phyloP scores from a whole-genome alignment of 2,329 filamentous ascomycete species.

The Pseudogymnoascus sp. region DNA sequence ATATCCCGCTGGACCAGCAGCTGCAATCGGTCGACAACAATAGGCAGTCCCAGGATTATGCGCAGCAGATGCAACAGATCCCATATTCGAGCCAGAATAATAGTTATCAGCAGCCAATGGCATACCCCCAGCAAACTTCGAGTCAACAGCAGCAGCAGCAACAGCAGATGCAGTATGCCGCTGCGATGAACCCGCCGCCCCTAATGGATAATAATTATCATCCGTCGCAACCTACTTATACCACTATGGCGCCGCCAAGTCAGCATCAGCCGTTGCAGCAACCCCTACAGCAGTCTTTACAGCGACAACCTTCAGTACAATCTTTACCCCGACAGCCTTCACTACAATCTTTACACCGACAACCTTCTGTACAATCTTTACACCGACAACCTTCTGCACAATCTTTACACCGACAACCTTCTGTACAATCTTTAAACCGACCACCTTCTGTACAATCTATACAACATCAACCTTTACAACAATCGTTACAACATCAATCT shows the following conservation, averaged over 20 bases:
- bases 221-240: slow-evolving; percentile 37
- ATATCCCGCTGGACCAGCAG: slow-evolving; percentile 43
- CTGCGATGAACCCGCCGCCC: slow-evolving; percentile 41
- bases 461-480: too few species aligned
- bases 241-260: slow-evolving; percentile 43
- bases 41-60: slow-evolving; percentile 36
- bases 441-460: background rate
- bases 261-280: slow-evolving; percentile 28
- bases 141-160: slow-evolving; percentile 35
- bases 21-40: slow-evolving; percentile 32
- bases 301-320: too few species aligned
- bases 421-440: slow-evolving; percentile 23
- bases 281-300: slow-evolving; percentile 4
- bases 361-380: slow-evolving; percentile 26
- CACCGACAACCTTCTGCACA: slow-evolving; percentile 32
- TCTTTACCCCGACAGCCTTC: too few species aligned
- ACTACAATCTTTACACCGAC: too few species aligned
- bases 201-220: slow-evolving; percentile 48
- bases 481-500: too few species aligned
- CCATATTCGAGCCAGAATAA: slow-evolving; percentile 38
- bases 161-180: slow-evolving; percentile 45
- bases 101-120: slow-evolving; percentile 27
- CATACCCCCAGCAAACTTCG: slow-evolving; percentile 29
- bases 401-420: slow-evolving; percentile 27
- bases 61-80: slow-evolving; percentile 38